A percentile compares a stretch with the other conserved stretches of the same genome.
Conservation (phyloP, 2,329 filamentous ascomycete genomes). For the Aspergillus clavatus region DNA sequence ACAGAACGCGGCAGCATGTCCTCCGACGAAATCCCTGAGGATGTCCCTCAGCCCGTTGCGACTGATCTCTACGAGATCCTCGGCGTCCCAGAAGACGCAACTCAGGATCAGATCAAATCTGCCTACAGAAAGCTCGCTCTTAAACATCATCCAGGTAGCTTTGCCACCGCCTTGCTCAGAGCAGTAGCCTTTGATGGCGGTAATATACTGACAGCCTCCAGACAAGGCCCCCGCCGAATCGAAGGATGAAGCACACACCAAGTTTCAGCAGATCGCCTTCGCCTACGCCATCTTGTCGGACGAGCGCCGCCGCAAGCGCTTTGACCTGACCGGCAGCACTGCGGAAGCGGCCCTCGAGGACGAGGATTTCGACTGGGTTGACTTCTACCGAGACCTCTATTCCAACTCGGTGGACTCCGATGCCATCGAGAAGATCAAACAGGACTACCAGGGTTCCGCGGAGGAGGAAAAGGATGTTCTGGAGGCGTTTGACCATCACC, state of each 20-base stretch:
- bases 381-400: constrained; percentile 84
- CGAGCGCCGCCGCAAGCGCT: constrained; percentile 70
- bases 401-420: constrained; percentile 68
- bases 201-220: constrained; percentile 24
- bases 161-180: too few species aligned
- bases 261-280: constrained; percentile 87
- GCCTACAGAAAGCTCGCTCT: constrained; percentile 90
- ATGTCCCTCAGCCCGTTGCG: constrained; percentile 18
- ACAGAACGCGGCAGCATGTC: too few species aligned
- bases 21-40: constrained; percentile 7
- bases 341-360: constrained; percentile 70
- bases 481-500: constrained; percentile 63
- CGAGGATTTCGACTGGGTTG: constrained; percentile 80
- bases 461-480: constrained; percentile 80
- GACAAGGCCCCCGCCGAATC: constrained; percentile 70
- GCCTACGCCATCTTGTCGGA: constrained; percentile 92
- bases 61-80: constrained; percentile 71
- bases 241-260: constrained; percentile 68
- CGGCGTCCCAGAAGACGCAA: constrained; percentile 64
- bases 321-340: constrained; percentile 86
- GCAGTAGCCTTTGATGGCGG: too few species aligned
- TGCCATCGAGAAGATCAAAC: constrained; percentile 69
- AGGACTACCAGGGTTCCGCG: constrained; percentile 75
- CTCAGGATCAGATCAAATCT: constrained; percentile 73
- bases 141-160: constrained; percentile 81